These are phyloP conservation scores for Phaeosphaeria sp. DNA, from an alignment of 2,329 filamentous ascomycete genomes.

Conservation along the genomic window DNA sequence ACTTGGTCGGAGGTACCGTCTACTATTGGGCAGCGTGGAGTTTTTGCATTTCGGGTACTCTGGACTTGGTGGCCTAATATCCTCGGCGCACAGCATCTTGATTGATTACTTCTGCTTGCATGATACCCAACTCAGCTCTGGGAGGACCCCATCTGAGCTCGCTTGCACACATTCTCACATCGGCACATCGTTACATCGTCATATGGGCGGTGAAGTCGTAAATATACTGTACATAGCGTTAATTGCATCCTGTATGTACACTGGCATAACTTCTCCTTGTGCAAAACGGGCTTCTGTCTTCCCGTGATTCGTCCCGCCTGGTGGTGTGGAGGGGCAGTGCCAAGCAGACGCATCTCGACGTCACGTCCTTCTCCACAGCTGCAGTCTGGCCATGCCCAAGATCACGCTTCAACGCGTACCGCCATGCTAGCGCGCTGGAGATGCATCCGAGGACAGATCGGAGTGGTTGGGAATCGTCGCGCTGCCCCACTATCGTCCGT, in stretches of 20 bases:
- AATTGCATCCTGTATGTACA: neutral
- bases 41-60: neutral
- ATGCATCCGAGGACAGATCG: slow-evolving; percentile 22
- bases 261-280: neutral
- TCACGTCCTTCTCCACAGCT: slow-evolving; percentile 7
- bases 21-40: neutral
- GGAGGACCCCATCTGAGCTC: slow-evolving; percentile 2
- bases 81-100: slow-evolving; percentile 2
- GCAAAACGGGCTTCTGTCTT: neutral
- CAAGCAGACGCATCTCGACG: slow-evolving; percentile 11
- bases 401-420: slow-evolving; percentile 17
- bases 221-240: slow-evolving; percentile 2
- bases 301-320: slow-evolving; percentile 2
- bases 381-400: slow-evolving; percentile 12
- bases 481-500: slow-evolving; percentile 35
- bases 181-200: slow-evolving; percentile 7
- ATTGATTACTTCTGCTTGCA: slow-evolving; percentile 10
- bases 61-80: neutral
- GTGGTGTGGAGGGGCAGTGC: slow-evolving; percentile 12
- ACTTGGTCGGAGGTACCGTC: neutral
- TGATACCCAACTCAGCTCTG: slow-evolving; percentile 14
- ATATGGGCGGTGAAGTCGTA: slow-evolving; percentile 8
- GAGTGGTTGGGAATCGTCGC: slow-evolving; percentile 11
- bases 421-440: slow-evolving; percentile 10
- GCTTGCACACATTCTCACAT: neutral